Evolutionary conservation across 2,329 filamentous ascomycete species (phyloP), one percentile per base, ranked within the genome.

Genomic region (Zelopaecilomyces penicillatus): DNA sequence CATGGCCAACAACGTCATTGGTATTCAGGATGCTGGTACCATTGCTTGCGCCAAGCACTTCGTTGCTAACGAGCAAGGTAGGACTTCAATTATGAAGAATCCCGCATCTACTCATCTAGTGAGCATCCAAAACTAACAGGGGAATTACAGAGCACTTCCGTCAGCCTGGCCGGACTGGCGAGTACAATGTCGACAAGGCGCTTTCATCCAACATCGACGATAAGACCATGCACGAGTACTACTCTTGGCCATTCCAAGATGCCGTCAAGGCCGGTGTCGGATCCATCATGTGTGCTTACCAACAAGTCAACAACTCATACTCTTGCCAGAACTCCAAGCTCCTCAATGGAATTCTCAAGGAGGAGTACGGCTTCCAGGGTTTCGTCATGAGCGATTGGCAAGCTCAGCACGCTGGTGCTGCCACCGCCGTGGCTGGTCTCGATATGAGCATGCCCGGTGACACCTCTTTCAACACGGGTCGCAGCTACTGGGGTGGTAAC

Each of bases 391-490:
- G 75, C n/a, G 87, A 94, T 61, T 93, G 86, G 84, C 70, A 76
- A 52, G 87, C 84, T 4, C 83, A 88, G 55, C 84, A 90, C 55
- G 70, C 78, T 4, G 84, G 83, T 50, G 80, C 76, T 5, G 69
- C 78, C 28, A 77, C 74, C 32, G 82, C 85, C 3, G 69, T 80
- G 33, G 84, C 85, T 26, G 87, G 87, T 34, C 69, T 93, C 27
- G 88, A 94, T 62, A 89, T 93, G 85, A 75, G 76, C n/a, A 93
- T 93, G 87, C 85, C 85, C 1, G 87, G 87, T 44, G 91, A 96
- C 59, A 85, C 85, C 2, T 52, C 67, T 19, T 95, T 96, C 67
- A 79, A 85, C 63, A 79, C 76, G 4, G 85, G 85, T 5, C 64
- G 66, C 41, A 83, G 82, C 12, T 94, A 74, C 71, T 95, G 86